These are phyloP conservation scores for Carex parvula DNA, from an alignment of 176 grass and related monocot genomes.

Conservation along the genomic window DNA sequence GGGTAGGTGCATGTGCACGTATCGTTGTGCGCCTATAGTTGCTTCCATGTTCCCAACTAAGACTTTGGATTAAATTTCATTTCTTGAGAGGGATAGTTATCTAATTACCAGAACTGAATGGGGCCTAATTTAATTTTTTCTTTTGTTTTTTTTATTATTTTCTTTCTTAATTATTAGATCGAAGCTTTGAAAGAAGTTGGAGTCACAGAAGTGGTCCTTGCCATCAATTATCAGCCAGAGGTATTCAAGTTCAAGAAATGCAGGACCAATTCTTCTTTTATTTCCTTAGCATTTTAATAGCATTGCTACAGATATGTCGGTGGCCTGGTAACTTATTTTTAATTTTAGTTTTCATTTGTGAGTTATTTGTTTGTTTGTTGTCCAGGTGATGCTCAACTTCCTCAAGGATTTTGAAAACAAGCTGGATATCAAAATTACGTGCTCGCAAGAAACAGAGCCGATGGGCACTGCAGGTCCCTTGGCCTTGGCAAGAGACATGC, in stretches of 20 bases:
- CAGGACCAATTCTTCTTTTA: not conserved
- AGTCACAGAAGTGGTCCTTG: conserved; percentile 76
- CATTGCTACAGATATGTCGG: not conserved
- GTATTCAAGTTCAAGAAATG: conserved; percentile 21
- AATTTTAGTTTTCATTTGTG: not conserved
- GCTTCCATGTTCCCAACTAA: not conserved
- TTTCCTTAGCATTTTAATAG: not conserved
- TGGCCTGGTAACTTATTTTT: not conserved
- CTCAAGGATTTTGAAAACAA: conserved; percentile 86
- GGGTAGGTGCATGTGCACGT: conserved; percentile 7
- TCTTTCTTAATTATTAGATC: conserved; percentile 45
- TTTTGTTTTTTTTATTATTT: not conserved
- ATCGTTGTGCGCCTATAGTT: not conserved
- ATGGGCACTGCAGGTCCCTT: conserved; percentile 66
- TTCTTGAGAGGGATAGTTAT: not conserved
- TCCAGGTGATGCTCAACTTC: conserved; percentile 80
- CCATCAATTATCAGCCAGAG: conserved; percentile 94
- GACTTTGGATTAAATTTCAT: not conserved
- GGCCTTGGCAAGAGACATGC: conserved; percentile 70
- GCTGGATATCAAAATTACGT: conserved; percentile 76
- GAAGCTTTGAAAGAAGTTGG: conserved; percentile 89
- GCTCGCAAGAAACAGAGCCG: conserved; percentile 85
- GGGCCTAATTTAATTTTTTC: not conserved
- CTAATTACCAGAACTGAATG: conserved; percentile 1
- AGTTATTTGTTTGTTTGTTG: conserved; percentile 8